Percentiles rank a stretch among this genome's conserved stretches.
Evolutionary conservation across 345 rosid genomes (phyloP).

Genomic region (Brassica rapa): DNA sequence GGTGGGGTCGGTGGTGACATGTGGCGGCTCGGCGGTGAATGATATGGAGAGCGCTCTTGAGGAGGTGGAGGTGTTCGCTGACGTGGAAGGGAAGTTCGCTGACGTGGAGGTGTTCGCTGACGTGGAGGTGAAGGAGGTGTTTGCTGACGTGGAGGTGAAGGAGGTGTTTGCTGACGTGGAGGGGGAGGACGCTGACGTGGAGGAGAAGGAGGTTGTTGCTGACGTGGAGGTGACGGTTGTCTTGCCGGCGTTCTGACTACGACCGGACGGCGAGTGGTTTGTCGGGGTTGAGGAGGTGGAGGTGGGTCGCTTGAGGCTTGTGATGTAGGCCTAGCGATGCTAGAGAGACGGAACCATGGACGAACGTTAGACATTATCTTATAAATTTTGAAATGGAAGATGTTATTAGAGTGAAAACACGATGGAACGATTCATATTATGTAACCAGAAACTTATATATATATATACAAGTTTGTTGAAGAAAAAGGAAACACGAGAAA

Average conservation of each 20-base stretch:
- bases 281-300: constrained; percentile 34
- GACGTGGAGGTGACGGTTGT: constrained; percentile 36
- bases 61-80: constrained; percentile 27
- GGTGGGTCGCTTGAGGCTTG: constrained; percentile 41
- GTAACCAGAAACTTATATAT: constrained; percentile 2
- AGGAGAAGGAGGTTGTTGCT: constrained; percentile 24
- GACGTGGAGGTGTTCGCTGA: constrained; percentile 26
- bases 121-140: constrained; percentile 10
- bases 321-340: constrained; percentile 40
- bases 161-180: constrained; percentile 3
- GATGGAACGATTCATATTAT: constrained; percentile 24
- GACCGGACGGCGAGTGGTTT: constrained; percentile 35
- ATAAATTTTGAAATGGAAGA: not conserved
- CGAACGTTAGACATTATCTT: constrained; percentile 42
- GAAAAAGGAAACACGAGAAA: constrained; percentile 28
- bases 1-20: constrained; percentile 32
- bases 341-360: constrained; percentile 47
- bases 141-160: constrained; percentile 34
- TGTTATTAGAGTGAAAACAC: constrained; percentile 22
- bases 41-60: constrained; percentile 31
- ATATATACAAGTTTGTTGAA: constrained; percentile 20
- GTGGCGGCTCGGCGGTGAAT: constrained; percentile 37
- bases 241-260: constrained; percentile 3
- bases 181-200: constrained; percentile 24
- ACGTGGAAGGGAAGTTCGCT: not conserved